Base-by-base conservation (phyloP, 371 early-diverging fungal genomes). In the Chytridium lagenaria region DNA sequence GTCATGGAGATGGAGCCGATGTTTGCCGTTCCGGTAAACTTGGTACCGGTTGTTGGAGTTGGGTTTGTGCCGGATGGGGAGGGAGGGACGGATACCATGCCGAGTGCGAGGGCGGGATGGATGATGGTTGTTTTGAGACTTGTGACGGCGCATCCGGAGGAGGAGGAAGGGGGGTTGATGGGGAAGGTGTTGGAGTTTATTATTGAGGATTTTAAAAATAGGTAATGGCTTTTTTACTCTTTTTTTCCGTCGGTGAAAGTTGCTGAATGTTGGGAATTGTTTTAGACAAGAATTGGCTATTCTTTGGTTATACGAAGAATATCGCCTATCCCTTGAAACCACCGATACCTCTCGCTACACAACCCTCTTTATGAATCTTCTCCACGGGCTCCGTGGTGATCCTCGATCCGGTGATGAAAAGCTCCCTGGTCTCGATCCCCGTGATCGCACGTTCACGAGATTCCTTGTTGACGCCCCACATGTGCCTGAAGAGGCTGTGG, bases 391-490 rank as follows among this genome's bases (percentile, higher is more conserved):
- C 28, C 12, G 65, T 28, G 71, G 76, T 30, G 65, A 70, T 2
- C 51, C 39, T 36, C 59, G 78, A 23, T 26, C 51, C 52, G 61
- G 38, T 2, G 68, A 67, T 49, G 74, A 63, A 33, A 50, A 38
- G 7, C 23, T 59, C 2, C 49, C 55, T 2, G 76, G 61, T 37
- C 72, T 83, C 22, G 81, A 83, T 36, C 75, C 81, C 2, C 77
- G 77, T 65, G 87, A 86, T 69, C 70, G 82, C 2, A 79, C 76
- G 15, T 84, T 85, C 68, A 81, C 85, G 3, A 81, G 82, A 67
- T 84, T 87, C 67, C 69, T 87, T 66, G 77, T 87, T 28, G 87
- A 87, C 64, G 83, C 76, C 0, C 87, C 87, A n/a, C 72, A 80
- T 55, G 72, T 85, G 7, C 66, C 77, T 3, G 28, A n/a, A 0